phyloP scores from a whole-genome alignment of 805 yeast genomes.

The Metschnikowia bowlesiae region DNA sequence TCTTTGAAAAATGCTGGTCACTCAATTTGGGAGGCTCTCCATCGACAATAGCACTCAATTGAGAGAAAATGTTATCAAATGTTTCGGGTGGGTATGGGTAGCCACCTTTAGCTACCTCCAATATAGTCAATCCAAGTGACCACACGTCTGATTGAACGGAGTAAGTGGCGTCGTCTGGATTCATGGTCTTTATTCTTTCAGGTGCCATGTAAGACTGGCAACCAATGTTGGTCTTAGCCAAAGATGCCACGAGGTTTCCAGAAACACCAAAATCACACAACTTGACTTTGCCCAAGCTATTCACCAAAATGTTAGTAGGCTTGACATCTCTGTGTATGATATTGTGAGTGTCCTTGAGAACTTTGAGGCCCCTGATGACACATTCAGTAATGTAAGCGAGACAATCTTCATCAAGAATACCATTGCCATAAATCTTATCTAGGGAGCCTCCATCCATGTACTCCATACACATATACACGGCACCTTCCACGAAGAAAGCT shows the following conservation, averaged over 20 bases:
- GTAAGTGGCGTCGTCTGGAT: slow-evolving; percentile 74
- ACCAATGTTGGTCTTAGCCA: slow-evolving; percentile 94
- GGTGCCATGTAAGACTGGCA: slow-evolving; percentile 99
- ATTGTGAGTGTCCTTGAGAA: slow-evolving; percentile 83
- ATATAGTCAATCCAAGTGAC: slow-evolving; percentile 83
- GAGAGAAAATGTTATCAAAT: slow-evolving; percentile 83
- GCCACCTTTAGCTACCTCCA: slow-evolving; percentile 85
- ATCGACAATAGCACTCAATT: slow-evolving; percentile 84
- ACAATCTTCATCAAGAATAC: slow-evolving; percentile 65
- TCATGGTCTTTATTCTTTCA: slow-evolving; percentile 76
- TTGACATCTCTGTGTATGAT: slow-evolving; percentile 95
- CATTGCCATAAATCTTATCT: slow-evolving; percentile 71
- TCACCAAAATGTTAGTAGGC: slow-evolving; percentile 88
- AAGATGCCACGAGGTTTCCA: slow-evolving; percentile 89
- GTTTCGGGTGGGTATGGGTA: slow-evolving; percentile 98
- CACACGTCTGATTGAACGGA: slow-evolving; percentile 94
- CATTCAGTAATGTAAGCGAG: slow-evolving; percentile 75
- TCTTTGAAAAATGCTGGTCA: slow-evolving; percentile 47
- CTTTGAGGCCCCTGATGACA: slow-evolving; percentile 76
- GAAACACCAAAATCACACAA: slow-evolving; percentile 95
- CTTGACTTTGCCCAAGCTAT: slow-evolving; percentile 80
- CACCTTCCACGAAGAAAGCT: slow-evolving; percentile 95
- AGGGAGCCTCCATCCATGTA: slow-evolving; percentile 96
- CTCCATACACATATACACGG: slow-evolving; percentile 97
- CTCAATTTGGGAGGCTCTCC: slow-evolving; percentile 27